Percentiles rank a stretch among this genome's conserved stretches.
phyloP scores from a whole-genome alignment of 495 filamentous ascomycete species.

The Aspergillus diversus region DNA sequence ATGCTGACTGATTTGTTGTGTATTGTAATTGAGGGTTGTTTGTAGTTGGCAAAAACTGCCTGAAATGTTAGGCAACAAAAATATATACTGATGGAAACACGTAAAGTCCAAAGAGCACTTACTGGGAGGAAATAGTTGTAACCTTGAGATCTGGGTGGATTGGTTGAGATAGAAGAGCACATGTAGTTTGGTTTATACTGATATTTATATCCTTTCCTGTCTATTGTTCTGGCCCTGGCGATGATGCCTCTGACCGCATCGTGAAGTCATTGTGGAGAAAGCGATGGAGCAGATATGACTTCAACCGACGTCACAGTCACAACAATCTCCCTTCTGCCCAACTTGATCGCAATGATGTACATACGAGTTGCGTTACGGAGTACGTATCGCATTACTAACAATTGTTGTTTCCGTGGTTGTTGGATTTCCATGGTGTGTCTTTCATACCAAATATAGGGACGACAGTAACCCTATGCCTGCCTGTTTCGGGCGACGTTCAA shows the following conservation, averaged over 20 bases:
- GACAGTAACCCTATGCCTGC: too few species aligned
- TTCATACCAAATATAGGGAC: too few species aligned
- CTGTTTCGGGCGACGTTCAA: too few species aligned
- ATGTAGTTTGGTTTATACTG: too few species aligned
- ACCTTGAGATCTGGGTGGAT: neutral
- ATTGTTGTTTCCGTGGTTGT: too few species aligned
- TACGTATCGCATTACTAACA: too few species aligned
- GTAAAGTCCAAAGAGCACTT: neutral
- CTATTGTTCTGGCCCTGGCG: neutral
- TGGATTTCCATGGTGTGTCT: too few species aligned
- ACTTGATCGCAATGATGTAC: too few species aligned
- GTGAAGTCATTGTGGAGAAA: slow-evolving; percentile 44
- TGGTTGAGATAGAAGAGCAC: too few species aligned
- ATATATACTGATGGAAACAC: neutral
- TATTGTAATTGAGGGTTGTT: neutral
- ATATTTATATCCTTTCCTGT: too few species aligned
- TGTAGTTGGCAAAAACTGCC: neutral
- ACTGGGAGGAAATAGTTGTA: neutral
- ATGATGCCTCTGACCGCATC: slow-evolving; percentile 37
- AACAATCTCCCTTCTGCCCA: too few species aligned
- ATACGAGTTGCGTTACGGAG: too few species aligned
- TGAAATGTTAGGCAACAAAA: neutral
- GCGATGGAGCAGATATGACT: slow-evolving; percentile 31
- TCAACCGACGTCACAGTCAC: slow-evolving; percentile 25
- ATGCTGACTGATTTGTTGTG: slow-evolving; percentile 35